Base-by-base conservation (phyloP, 176 grass and related monocot genomes). In the Metroxylon sagu region DNA sequence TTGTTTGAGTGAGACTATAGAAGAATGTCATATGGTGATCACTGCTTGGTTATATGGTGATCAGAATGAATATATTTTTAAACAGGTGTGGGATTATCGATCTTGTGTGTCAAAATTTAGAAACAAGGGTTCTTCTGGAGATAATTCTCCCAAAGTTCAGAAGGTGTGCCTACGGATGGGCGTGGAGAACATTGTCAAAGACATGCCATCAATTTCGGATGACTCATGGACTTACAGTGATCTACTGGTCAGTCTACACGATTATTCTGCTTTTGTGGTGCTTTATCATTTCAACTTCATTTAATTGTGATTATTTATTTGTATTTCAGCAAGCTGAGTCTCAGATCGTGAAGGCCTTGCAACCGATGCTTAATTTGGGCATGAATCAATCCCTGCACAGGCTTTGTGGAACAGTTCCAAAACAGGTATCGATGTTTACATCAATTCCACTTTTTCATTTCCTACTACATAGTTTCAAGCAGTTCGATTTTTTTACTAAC, bases 331-430 rank as follows among this genome's bases (percentile, higher is more conserved):
- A 71, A 66, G 78, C 62, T 0, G 84, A 86, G 66, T 62, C 71
- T 2, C 18, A 52, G 51, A 71, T 86, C 27, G 55, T 82, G 18
- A 71, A 67, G 64, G 57, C 66, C 19, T 71, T 86, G 71, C 74
- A 82, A 67, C 78, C 78, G n/a, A 67, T 12, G 16, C 78, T 86
- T 82, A 65, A 86, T 71, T 71, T 86, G 74, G 59, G 69, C 30
- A 70, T 70, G 56, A 71, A 68, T 43, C 35, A 78, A 63, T 82
- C 65, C 18, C 26, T 86, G 53, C 57, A 86, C 56, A 74, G 54
- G 50, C 53, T 82, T 61, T 78, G 57, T 60, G 6, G 39, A 12
- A 69, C 35, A 59, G 30, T 61, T 74, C 28, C 61, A 29, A 82
- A 85, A 61, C 68, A 78, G 84, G 78, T 86, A 75, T 1, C 2